A percentile compares a stretch with the other conserved stretches of the same genome.
These are phyloP conservation scores for Exophiala xenobiotica DNA, from an alignment of 2,329 filamentous ascomycete species.

Conservation along the genomic window DNA sequence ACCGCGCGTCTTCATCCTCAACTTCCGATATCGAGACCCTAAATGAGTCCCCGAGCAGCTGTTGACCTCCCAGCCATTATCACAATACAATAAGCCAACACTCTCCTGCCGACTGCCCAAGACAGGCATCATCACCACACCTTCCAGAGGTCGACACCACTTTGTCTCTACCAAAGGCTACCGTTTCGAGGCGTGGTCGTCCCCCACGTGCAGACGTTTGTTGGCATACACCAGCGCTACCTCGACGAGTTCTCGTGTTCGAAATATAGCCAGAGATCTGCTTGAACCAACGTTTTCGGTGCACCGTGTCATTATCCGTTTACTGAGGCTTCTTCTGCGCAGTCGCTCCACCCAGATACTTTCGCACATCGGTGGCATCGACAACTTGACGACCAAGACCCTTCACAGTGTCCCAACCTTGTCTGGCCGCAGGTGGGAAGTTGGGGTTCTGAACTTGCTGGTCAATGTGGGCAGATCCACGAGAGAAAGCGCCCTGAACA, in stretches of 20 bases:
- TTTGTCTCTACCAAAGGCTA: too few relatives aligned
- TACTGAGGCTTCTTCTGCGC: constrained; percentile 51
- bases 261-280: not conserved
- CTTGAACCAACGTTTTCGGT: not conserved
- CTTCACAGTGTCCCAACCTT: constrained; percentile 82
- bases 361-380: constrained; percentile 73
- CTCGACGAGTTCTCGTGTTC: not conserved
- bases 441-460: constrained; percentile 81
- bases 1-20: too few relatives aligned
- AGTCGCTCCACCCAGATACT: constrained; percentile 59
- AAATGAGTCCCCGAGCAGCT: too few relatives aligned
- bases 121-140: too few relatives aligned
- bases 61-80: too few relatives aligned
- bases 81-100: too few relatives aligned
- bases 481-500: constrained; percentile 77
- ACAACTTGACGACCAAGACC: constrained; percentile 69
- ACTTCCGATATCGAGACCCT: too few relatives aligned
- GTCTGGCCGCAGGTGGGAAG: constrained; percentile 74
- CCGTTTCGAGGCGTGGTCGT: too few relatives aligned
- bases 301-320: constrained; percentile 14
- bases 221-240: too few relatives aligned
- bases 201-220: too few relatives aligned
- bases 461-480: constrained; percentile 73
- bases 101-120: too few relatives aligned
- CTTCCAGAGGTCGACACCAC: too few relatives aligned